These are phyloP conservation scores for Scleroderma citrinum DNA, from an alignment of 768 basidiomycete genomes.

Conservation along the genomic window DNA sequence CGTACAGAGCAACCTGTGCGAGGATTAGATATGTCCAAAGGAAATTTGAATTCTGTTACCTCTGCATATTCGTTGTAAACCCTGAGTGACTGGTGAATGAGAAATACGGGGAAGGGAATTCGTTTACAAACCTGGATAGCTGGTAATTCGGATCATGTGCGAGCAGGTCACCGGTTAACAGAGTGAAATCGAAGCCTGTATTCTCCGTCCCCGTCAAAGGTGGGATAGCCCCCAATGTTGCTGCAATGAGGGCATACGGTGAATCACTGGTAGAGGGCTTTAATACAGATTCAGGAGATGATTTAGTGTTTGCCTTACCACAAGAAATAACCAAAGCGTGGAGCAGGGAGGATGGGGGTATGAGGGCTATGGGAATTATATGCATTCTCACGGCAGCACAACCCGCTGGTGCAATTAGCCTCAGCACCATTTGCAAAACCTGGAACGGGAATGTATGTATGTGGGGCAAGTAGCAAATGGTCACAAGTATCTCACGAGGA, in stretches of 20 bases:
- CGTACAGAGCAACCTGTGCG: slow-evolving; percentile 54
- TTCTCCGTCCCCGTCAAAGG: slow-evolving; percentile 53
- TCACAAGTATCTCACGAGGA: slow-evolving; percentile 42
- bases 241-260: slow-evolving; percentile 52
- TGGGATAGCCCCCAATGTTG: slow-evolving; percentile 65
- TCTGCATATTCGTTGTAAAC: slow-evolving; percentile 58
- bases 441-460: slow-evolving; percentile 18
- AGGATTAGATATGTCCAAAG: slow-evolving; percentile 4
- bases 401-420: slow-evolving; percentile 61
- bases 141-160: slow-evolving; percentile 67
- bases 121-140: slow-evolving; percentile 44
- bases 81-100: slow-evolving; percentile 27
- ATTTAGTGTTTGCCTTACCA: slow-evolving; percentile 37
- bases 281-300: slow-evolving; percentile 7
- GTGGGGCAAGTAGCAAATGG: neutral
- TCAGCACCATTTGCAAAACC: slow-evolving; percentile 67
- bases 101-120: neutral
- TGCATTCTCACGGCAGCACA: slow-evolving; percentile 58
- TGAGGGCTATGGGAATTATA: slow-evolving; percentile 48
- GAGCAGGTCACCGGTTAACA: slow-evolving; percentile 73
- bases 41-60: slow-evolving; percentile 28
- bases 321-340: slow-evolving; percentile 58
- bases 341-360: slow-evolving; percentile 48
- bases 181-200: slow-evolving; percentile 55
- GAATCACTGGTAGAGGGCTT: slow-evolving; percentile 41